A percentile compares a stretch with the other conserved stretches of the same genome.
phyloP scores from a whole-genome alignment of 441 rosid species.

The Croton setiger region DNA sequence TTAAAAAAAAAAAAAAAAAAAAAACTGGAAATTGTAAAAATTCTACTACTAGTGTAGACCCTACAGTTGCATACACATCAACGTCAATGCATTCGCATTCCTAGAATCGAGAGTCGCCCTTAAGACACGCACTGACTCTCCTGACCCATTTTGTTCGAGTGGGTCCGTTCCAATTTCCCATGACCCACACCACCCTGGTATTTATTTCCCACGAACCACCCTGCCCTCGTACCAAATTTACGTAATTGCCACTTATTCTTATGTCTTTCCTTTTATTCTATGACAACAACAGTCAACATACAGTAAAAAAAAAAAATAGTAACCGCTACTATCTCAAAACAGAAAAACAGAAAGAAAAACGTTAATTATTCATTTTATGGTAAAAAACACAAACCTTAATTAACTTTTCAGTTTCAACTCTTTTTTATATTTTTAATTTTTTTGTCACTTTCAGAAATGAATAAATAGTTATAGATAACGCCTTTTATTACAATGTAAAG shows the following conservation, averaged over 20 bases:
- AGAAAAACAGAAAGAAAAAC: no score
- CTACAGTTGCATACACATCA: constrained; percentile 20
- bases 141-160: constrained; percentile 31
- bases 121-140: constrained; percentile 44
- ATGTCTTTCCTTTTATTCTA: no score
- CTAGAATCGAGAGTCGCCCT: constrained; percentile 40
- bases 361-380: no score
- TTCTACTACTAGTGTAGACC: constrained; percentile 15
- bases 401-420: no score
- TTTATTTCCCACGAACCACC: constrained; percentile 27
- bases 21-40: no score
- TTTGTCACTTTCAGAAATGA: neutral
- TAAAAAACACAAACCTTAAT: no score
- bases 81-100: constrained; percentile 23
- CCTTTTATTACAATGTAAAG: neutral
- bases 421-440: no score
- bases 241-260: neutral
- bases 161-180: constrained; percentile 43
- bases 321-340: neutral
- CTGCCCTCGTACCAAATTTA: neutral
- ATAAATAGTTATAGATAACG: constrained; percentile 8
- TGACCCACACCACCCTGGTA: constrained; percentile 29
- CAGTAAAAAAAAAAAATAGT: neutral
- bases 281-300: no score
- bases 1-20: no score